phyloP scores from a whole-genome alignment of 164 flowering plant species.

The Brasenia schreberi region DNA sequence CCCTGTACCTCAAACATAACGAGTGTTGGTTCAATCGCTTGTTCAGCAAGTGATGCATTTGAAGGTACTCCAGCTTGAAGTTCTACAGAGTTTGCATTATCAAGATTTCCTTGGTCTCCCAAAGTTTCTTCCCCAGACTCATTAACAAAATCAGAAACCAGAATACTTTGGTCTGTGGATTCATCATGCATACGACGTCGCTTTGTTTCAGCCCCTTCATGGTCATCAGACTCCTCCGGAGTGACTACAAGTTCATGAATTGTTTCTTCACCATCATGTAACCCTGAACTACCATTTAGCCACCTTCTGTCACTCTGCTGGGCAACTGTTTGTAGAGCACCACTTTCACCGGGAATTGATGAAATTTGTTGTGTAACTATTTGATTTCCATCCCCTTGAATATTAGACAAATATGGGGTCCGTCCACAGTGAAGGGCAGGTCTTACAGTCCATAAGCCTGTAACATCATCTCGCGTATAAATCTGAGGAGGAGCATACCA shows the following conservation, averaged over 20 bases:
- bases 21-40: conserved; percentile 83
- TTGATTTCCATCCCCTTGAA: conserved; percentile 12
- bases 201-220: conserved; percentile 24
- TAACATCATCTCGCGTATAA: conserved; percentile 72
- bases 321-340: conserved; percentile 21
- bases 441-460: conserved; percentile 69
- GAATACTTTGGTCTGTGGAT: conserved; percentile 33
- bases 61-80: conserved; percentile 35
- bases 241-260: conserved; percentile 23
- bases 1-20: conserved; percentile 87
- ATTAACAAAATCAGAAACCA: conserved; percentile 22
- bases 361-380: conserved; percentile 9
- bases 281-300: conserved; percentile 30
- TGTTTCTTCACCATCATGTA: conserved; percentile 45
- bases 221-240: conserved; percentile 27
- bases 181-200: conserved; percentile 49
- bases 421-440: conserved; percentile 43
- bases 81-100: conserved; percentile 24
- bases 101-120: conserved; percentile 21
- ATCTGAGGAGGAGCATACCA: conserved; percentile 93
- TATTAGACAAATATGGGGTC: conserved; percentile 16
- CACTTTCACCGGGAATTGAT: conserved; percentile 15
- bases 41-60: conserved; percentile 79
- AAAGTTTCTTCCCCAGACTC: conserved; percentile 35
- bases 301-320: conserved; percentile 24